Conservation (phyloP, 2,329 filamentous ascomycete species). For the Neofusicoccum laricinum region DNA sequence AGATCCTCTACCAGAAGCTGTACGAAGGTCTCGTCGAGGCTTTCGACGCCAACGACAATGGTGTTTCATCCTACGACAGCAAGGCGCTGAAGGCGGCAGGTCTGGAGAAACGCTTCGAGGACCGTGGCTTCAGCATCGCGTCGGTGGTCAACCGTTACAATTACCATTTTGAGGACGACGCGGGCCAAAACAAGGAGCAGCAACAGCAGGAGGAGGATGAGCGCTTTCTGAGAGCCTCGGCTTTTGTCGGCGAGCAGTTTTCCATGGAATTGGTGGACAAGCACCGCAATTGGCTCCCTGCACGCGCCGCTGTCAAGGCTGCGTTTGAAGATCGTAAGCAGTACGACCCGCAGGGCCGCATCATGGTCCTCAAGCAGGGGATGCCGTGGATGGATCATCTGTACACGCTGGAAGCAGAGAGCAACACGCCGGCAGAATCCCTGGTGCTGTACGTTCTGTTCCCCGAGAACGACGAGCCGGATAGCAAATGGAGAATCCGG, state of each 20-base stretch:
- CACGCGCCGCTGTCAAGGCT: constrained; percentile 70
- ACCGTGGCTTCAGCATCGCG: constrained; percentile 79
- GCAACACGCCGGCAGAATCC: constrained; percentile 43
- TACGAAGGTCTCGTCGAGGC: constrained; percentile 95
- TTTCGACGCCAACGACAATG: constrained; percentile 96
- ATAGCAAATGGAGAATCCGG: constrained; percentile 89
- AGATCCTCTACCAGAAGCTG: constrained; percentile 78
- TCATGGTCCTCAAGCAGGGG: constrained; percentile 77
- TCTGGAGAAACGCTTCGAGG: constrained; percentile 77
- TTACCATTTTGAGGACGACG: constrained; percentile 52
- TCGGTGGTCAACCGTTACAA: constrained; percentile 85
- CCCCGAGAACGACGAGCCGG: constrained; percentile 72
- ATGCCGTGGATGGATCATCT: constrained; percentile 97
- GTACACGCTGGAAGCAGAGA: constrained; percentile 73
- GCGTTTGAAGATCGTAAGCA: constrained; percentile 69
- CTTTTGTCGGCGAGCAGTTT: constrained; percentile 87
- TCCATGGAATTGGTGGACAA: constrained; percentile 75
- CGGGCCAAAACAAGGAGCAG: constrained; percentile 35
- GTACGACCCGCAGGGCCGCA: constrained; percentile 70
- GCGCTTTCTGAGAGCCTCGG: constrained; percentile 73
- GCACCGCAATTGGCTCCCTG: constrained; percentile 77
- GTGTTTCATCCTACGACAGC: constrained; percentile 78
- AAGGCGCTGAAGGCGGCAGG: constrained; percentile 65
- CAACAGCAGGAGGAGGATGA: constrained; percentile 73
- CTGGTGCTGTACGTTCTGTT: constrained; percentile 86